Base-by-base conservation (phyloP, 129 eudicot genomes). In the Lactuca sativa region DNA sequence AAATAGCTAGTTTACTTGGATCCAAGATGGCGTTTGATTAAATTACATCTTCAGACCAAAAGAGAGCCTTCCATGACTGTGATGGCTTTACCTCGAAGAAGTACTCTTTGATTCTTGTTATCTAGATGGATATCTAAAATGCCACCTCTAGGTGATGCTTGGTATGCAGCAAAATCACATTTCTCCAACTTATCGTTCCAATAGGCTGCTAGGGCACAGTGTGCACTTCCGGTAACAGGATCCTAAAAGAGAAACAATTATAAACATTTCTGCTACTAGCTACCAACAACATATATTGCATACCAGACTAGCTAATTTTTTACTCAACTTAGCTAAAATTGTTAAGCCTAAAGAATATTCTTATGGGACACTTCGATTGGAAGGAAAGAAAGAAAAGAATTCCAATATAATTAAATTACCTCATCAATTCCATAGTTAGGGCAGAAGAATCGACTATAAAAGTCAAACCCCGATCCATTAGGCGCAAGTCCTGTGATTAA, bases 151-250 rank as follows among this genome's bases (percentile, higher is more conserved):
- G 85, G 84, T 7, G 97, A 91, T 72, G 96, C 97, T 66, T 82
- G 88, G 76, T 74, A 88, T 30, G 98, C 95, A 48, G 77, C 71
- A 74, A 84, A 85, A 77, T 89, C 91, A 59, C 64, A 71, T 80
- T 86, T 89, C 5, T 79, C 95, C 62, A 92, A 80, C 91, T 80
- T 92, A 59, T 84, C 81, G 66, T 81, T 59, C 96, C 98, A 92
- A 52, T 89, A 92, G 61, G 82, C 72, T 15, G 83, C 95, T 30
- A 92, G 75, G 34, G 96, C 96, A 52, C 98, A 92, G 76, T 86
- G 98, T 6, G 84, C 91, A 37, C 98, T 89, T 48, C 98, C 98
- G 21, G 82, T 73, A 52, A 89, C 98, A 73, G 90, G 92, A 71
- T 92, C 98, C 96, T 88, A 85, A 68, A 66, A 52, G 44, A 73